phyloP scores from a whole-genome alignment of 2,329 filamentous ascomycete species.

The Corynespora cassiicola region DNA sequence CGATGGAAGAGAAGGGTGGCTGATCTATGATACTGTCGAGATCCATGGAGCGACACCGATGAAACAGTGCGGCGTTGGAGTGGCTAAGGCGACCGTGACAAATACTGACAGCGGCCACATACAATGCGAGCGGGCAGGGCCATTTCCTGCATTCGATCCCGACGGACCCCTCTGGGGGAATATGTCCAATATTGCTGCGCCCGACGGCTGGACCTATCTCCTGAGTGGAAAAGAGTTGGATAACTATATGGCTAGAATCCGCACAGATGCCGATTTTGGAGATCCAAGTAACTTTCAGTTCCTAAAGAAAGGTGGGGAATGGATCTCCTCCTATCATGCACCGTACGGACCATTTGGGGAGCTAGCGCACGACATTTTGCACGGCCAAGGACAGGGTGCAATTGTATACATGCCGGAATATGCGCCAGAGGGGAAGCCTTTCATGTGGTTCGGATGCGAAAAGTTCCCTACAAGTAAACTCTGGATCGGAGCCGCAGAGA shows the following conservation, averaged over 20 bases:
- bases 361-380: conserved; percentile 15
- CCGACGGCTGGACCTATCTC: conserved; percentile 15
- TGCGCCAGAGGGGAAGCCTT: conserved; percentile 8
- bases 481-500: conserved; percentile 12
- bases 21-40: conserved; percentile 17
- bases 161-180: conserved; percentile 16
- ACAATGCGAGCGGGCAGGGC: conserved; percentile 9
- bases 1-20: conserved; percentile 12
- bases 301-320: conserved; percentile 12
- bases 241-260: conserved; percentile 18
- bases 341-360: conserved; percentile 18
- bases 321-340: conserved; percentile 5
- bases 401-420: conserved; percentile 13
- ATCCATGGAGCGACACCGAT: conserved; percentile 10
- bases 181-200: conserved; percentile 14
- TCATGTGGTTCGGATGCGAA: conserved; percentile 16
- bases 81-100: conserved; percentile 11
- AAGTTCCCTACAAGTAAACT: conserved; percentile 18
- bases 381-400: conserved; percentile 16
- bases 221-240: conserved; percentile 11
- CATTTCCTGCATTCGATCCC: conserved; percentile 11
- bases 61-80: conserved; percentile 11
- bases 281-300: conserved; percentile 10
- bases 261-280: conserved; percentile 13
- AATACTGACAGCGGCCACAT: conserved; percentile 3